Conservation (phyloP, 345 rosid species). For the Triadica sebifera region DNA sequence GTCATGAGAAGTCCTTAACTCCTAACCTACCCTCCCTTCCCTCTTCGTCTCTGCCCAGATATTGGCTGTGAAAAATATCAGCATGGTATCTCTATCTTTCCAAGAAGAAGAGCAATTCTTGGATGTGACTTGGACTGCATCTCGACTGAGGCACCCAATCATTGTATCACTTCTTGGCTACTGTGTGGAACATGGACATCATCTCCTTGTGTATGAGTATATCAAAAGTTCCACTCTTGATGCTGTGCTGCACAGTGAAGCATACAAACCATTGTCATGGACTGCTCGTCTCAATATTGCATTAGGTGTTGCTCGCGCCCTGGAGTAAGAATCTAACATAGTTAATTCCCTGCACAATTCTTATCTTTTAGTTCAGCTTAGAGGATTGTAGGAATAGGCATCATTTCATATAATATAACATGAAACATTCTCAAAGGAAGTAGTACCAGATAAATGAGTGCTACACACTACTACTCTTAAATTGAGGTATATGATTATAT, state of each 20-base stretch:
- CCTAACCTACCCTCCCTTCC: not conserved
- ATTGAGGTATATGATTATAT: not conserved
- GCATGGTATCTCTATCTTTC: conserved; percentile 61
- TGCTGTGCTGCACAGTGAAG: conserved; percentile 59
- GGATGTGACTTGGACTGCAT: conserved; percentile 61
- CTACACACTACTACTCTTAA: not conserved
- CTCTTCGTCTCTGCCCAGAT: conserved; percentile 36
- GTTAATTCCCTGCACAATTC: conserved; percentile 1
- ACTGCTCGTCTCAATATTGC: conserved; percentile 64
- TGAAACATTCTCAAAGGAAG: too few relatives aligned
- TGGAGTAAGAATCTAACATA: conserved; percentile 56
- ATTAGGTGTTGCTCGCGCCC: conserved; percentile 72
- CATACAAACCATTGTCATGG: conserved; percentile 76
- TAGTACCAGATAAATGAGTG: too few relatives aligned
- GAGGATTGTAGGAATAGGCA: not conserved
- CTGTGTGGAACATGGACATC: conserved; percentile 76
- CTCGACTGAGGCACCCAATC: conserved; percentile 76
- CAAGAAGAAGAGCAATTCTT: conserved; percentile 74
- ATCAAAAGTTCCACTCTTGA: conserved; percentile 64
- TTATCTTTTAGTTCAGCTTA: not conserved
- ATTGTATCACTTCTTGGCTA: conserved; percentile 73
- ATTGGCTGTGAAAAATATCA: conserved; percentile 71
- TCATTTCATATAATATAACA: not conserved
- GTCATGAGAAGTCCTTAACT: not conserved
- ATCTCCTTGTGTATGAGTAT: conserved; percentile 76